Conservation (phyloP, 2,329 filamentous ascomycete species). For the Fusarium veterinarium region DNA sequence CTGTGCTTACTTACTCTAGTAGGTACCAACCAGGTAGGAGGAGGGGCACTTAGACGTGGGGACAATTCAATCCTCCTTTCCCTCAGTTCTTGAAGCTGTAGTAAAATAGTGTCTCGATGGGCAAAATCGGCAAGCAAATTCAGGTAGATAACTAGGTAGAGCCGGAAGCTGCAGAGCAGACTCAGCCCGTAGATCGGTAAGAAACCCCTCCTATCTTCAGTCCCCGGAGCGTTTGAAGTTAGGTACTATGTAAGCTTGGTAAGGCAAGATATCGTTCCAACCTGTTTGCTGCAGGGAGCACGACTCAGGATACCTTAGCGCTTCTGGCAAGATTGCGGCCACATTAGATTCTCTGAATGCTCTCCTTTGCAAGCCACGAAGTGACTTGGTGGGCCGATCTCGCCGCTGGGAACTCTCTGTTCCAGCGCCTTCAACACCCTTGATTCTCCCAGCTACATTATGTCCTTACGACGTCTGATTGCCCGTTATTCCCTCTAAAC, state of each 20-base stretch:
- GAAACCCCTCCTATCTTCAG: background rate
- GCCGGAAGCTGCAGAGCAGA: background rate
- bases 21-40: background rate
- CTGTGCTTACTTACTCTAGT: background rate
- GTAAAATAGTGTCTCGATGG: background rate
- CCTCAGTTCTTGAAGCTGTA: background rate
- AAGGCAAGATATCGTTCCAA: background rate
- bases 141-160: background rate
- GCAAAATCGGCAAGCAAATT: background rate
- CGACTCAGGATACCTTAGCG: conserved; percentile 38
- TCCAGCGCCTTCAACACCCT: background rate
- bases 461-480: conserved; percentile 8
- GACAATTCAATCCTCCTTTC: background rate
- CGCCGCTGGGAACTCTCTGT: conserved; percentile 3
- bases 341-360: conserved; percentile 14
- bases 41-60: background rate
- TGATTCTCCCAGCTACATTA: background rate
- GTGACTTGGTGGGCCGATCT: conserved; percentile 3
- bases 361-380: conserved; percentile 13
- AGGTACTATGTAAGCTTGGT: background rate
- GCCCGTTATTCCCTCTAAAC: background rate
- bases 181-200: background rate
- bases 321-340: conserved; percentile 31
- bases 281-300: conserved; percentile 30
- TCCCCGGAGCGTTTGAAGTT: background rate